Base-by-base conservation (phyloP, 306 rosid genomes). In the Macrotyloma uniflorum region DNA sequence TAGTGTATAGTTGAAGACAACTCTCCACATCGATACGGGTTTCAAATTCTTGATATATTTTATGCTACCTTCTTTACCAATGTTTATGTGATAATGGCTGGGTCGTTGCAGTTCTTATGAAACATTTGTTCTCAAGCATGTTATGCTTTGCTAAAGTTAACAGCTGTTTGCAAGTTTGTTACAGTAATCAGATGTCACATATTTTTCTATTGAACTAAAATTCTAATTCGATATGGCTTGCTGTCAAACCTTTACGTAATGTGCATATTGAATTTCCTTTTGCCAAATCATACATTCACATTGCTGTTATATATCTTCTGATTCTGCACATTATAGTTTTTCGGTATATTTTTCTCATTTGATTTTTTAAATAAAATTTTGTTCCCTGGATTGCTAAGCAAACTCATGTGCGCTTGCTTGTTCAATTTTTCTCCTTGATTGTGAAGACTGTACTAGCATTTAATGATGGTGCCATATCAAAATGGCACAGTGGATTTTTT, bases 81-180 rank as follows among this genome's bases (percentile, higher is more conserved):
- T 35, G 36, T 68, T 61, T 33, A 38, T 57, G 6, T n/a, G 20
- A 45, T 72, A 53, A 51, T 64, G 45, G 11, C 70, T 76, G 10
- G 63, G 35, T 49, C 36, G 2, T 67, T 3, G 18, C 57, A 65
- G 62, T 23, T 80, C 20, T 55, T 20, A 50, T 54, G 30, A 72
- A 43, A 61, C 35, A 32, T 51, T 71, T 15, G 68, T 55, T 78
- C 69, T 63, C 11, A 35, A 63, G 47, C 47, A 62, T 74, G 62
- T 28, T 13, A 66, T 80, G n/a, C 33, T 22, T 20, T 65, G 62
- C 14, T 49, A 43, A 22, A 66, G 67, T 20, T 15, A 65, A 51
- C n/a, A 54, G 67, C 38, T 74, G 53, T 32, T 55, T 43, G 70
- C 55, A 49, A 36, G 55, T 71, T 43, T 20, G 33, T 42, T 43